phyloP scores from a whole-genome alignment of 2,329 filamentous ascomycete species.

The Sporothrix brasiliensis region DNA sequence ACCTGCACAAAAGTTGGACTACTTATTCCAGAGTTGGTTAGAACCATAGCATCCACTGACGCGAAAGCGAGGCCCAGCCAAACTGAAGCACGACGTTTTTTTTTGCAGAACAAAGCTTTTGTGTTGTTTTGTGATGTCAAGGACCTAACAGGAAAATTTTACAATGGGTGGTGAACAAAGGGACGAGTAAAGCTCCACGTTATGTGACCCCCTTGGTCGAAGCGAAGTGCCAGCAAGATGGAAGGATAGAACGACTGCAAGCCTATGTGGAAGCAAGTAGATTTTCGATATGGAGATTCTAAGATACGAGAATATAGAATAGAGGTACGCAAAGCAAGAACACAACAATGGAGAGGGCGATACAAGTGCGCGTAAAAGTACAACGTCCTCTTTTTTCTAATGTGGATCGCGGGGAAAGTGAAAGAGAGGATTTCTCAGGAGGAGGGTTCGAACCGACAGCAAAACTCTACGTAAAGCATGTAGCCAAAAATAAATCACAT shows the following conservation, averaged over 20 bases:
- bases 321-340: background rate
- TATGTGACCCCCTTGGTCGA: background rate
- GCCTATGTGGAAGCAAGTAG: background rate
- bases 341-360: background rate
- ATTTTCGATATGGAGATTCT: background rate
- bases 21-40: no score
- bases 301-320: background rate
- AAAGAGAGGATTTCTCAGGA: constrained; percentile 3
- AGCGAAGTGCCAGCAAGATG: constrained; percentile 5
- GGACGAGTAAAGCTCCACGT: background rate
- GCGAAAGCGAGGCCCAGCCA: background rate
- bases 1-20: background rate
- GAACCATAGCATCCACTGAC: background rate
- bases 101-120: background rate
- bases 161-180: background rate
- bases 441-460: background rate
- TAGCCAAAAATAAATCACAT: background rate
- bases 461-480: no score
- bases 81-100: background rate
- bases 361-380: constrained; percentile 12
- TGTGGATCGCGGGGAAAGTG: background rate
- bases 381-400: constrained; percentile 19
- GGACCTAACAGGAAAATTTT: background rate
- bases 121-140: background rate
- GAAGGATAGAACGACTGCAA: background rate